Base-by-base conservation (phyloP, 139 green algal species). In the Zygnema circumcarinatum region DNA sequence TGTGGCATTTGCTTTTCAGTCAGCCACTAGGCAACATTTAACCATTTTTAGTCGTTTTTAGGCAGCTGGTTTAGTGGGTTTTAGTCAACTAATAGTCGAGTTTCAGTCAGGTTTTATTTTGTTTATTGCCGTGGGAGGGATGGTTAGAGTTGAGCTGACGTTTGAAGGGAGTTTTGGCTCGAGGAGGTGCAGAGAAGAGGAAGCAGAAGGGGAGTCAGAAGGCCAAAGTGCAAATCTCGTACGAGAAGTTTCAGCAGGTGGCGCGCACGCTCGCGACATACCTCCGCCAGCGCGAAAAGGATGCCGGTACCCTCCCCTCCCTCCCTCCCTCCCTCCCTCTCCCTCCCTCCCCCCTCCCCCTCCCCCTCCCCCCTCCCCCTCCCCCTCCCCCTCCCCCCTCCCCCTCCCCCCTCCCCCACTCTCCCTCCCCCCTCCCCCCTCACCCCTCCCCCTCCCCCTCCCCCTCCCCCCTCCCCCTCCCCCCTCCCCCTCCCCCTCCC, bases 261-360 rank as follows among this genome's bases (percentile, higher is more conserved):
- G 92, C 86, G 76, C 79, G 90, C 84, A 74, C 79, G 0, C 92
- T 92, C n/a, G 95, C 93, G 76, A 93, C 96, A 76, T 93, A 87
- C 32, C 92, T 95, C 31, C 31, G 79, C 29, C 79, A 88, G 29
- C 85, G 93, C 67, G 96, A 97, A 91, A 92, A 94, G n/a, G n/a
- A n/a, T n/a, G n/a, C n/a, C 36, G 16, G 36, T 25, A 78, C 38
- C 69, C 16, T 78, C 16, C 69, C 11, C 69, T 11, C 38, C 11
- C 38, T 78, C 38, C 16, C 38, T 78, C 38, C 11, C 16, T 56
- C 38, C 38, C 38, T 78, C 69, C 38, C 38, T 41, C 69, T 78
- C 11, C 69, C 38, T 78, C 69, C 16, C 69, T 16, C 38, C 11
- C 3, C 16, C 69, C 69, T 11, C 7, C 69, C 16, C 69, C 69